A percentile compares a stretch with the other conserved stretches of the same genome.
These are phyloP conservation scores for Cymbidium sinense DNA, from an alignment of 106 monocot species.

Conservation along the genomic window DNA sequence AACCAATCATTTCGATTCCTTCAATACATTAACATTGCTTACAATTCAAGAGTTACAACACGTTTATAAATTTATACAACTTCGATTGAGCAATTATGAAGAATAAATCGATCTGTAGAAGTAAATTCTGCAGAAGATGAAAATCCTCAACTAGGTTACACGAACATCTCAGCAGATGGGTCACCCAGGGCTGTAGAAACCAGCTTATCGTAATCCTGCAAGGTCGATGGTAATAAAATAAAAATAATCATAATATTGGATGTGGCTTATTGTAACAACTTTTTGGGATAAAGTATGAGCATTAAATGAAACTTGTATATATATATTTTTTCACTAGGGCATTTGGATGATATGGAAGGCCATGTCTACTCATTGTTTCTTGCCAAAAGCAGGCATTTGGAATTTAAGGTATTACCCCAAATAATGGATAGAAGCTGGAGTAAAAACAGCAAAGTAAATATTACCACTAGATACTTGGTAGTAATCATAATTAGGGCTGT, in stretches of 20 bases:
- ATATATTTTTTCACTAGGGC: too few species aligned
- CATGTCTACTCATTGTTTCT: too few species aligned
- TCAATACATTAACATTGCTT: neutral
- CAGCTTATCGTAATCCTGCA: slow-evolving; percentile 39
- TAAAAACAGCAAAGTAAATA: too few species aligned
- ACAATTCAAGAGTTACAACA: neutral
- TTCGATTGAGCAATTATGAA: neutral
- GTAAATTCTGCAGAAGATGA: neutral
- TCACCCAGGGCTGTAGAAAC: slow-evolving; percentile 6
- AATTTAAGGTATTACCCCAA: too few species aligned
- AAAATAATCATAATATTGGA: neutral
- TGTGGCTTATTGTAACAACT: neutral
- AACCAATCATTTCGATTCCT: too few species aligned
- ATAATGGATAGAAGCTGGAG: too few species aligned
- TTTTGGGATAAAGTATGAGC: too few species aligned
- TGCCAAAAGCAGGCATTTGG: too few species aligned
- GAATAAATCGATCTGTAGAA: neutral
- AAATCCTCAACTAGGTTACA: slow-evolving; percentile 5
- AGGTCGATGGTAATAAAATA: neutral
- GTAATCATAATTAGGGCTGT: too few species aligned
- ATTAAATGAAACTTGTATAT: too few species aligned
- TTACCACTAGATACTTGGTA: too few species aligned
- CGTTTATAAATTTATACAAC: neutral
- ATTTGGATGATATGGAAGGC: too few species aligned
- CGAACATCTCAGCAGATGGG: slow-evolving; percentile 15